Evolutionary conservation across 2,329 filamentous ascomycete species (phyloP), one percentile per base, ranked within the genome.

Genomic region (Aaosphaeria pasadenensis): DNA sequence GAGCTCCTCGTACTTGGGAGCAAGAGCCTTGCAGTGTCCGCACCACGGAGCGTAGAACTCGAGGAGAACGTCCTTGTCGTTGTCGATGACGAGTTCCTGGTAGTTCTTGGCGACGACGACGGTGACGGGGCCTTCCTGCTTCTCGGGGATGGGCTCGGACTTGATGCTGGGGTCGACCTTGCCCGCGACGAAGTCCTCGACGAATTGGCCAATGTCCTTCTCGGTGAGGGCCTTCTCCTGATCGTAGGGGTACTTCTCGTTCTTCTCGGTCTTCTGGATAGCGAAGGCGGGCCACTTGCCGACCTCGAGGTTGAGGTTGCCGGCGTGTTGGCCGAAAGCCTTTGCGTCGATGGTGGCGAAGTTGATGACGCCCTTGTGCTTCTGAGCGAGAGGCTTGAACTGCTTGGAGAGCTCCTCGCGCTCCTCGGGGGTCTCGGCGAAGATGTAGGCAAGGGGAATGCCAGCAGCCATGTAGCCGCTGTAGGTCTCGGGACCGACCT

Each of bases 401-500:
- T 83, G 78, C 57, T 87, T 83, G 60, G 86, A 79, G 59, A 96
- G 84, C 66, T 84, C 77, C 67, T 87, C 83, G 63, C 94, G 91
- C 82, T 96, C 91, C 77, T 97, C 92, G 30, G 82, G 71, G 41
- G 88, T 91, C 78, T 96, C 91, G 56, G 92, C 86, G 75, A 99
- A 97, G 77, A 99, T 95, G 79, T 97, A 99, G 57, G 91, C 94
- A 55, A 99, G 86, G 52, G 94, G 94, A 60, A 97, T 81, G 59
- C 89, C 91, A 60, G 92, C 80, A 46, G 86, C 84, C 88, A 97
- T 99, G 82, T 99, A 99, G 67, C 82, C 84, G 52, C 88, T 82
- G 79, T 99, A 99, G 57, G 94, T 99, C 74, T 97, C 94, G 53
- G 94, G 94, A 63, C 92, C 92, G 62, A 99, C 88, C 78, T 96